Conservation (phyloP, 805 yeast genomes). For the Zygoascus flipseniorum region DNA sequence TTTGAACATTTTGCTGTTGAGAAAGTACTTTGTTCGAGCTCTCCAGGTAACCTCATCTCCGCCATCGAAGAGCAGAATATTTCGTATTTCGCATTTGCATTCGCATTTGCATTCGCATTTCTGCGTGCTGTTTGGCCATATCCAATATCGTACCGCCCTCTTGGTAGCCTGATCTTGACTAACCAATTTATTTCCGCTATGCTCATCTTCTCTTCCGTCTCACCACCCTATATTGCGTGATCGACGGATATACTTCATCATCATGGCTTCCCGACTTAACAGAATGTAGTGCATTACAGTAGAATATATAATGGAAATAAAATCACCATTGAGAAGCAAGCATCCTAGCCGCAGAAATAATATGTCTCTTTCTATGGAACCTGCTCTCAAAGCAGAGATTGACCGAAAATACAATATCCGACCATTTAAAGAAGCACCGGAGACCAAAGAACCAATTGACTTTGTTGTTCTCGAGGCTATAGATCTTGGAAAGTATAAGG, state of each 20-base stretch:
- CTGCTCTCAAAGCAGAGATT: background rate
- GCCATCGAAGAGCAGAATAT: too few relatives aligned
- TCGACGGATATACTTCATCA: background rate
- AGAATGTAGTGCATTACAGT: background rate
- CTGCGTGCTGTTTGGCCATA: too few relatives aligned
- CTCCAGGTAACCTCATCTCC: too few relatives aligned
- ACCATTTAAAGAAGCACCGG: constrained; percentile 27
- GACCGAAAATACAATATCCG: constrained; percentile 27
- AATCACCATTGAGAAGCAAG: too few relatives aligned
- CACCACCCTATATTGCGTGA: background rate
- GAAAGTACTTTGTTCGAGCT: too few relatives aligned
- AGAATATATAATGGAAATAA: background rate
- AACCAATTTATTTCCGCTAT: background rate
- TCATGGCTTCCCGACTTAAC: background rate
- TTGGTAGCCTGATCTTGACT: too few relatives aligned
- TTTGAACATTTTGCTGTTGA: too few relatives aligned
- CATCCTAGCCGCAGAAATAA: background rate
- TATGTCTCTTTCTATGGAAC: background rate
- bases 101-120: too few relatives aligned
- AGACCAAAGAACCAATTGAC: constrained; percentile 16
- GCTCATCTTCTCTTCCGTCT: background rate
- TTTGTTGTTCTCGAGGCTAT: constrained; percentile 29
- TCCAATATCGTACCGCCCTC: too few relatives aligned
- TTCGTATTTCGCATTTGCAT: too few relatives aligned
- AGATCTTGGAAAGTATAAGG: constrained; percentile 32